These are phyloP conservation scores for Flaveria brownii DNA, from an alignment of 129 eudicot species.

Conservation along the genomic window DNA sequence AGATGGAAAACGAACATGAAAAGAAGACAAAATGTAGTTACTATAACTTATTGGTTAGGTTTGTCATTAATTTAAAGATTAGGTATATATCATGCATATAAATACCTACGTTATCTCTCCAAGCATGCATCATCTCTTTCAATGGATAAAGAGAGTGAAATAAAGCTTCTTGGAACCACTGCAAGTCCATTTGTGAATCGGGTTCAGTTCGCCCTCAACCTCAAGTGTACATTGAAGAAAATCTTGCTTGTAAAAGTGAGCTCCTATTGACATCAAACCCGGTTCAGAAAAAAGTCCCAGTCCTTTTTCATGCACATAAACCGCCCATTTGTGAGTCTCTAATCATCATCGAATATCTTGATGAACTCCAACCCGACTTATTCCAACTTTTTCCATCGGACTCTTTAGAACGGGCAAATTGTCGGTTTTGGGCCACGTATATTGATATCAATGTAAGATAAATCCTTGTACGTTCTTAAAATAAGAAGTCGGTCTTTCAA, in stretches of 20 bases:
- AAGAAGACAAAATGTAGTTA: background rate
- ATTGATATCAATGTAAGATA: conserved; percentile 18
- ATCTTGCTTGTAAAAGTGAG: background rate
- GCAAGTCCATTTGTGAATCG: conserved; percentile 4
- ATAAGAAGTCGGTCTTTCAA: no score
- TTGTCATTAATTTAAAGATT: background rate
- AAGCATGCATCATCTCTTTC: background rate
- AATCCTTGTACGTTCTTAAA: background rate
- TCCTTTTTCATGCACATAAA: conserved; percentile 18
- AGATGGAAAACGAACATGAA: no score
- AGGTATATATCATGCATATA: background rate
- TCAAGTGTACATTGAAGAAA: conserved; percentile 23
- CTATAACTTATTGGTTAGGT: background rate
- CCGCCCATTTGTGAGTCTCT: conserved; percentile 22
- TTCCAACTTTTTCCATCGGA: conserved; percentile 20
- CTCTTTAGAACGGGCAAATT: background rate
- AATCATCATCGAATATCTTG: conserved; percentile 22
- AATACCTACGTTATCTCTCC: background rate
- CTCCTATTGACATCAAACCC: conserved; percentile 24
- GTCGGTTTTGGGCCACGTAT: conserved; percentile 13
- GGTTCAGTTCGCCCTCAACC: conserved; percentile 14
- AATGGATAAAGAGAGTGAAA: background rate
- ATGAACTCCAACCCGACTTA: background rate
- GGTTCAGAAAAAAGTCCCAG: conserved; percentile 23
- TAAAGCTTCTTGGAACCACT: conserved; percentile 12